Evolutionary conservation across 176 grass and related monocot species (phyloP).

Genomic region (Eleusine coracana): DNA sequence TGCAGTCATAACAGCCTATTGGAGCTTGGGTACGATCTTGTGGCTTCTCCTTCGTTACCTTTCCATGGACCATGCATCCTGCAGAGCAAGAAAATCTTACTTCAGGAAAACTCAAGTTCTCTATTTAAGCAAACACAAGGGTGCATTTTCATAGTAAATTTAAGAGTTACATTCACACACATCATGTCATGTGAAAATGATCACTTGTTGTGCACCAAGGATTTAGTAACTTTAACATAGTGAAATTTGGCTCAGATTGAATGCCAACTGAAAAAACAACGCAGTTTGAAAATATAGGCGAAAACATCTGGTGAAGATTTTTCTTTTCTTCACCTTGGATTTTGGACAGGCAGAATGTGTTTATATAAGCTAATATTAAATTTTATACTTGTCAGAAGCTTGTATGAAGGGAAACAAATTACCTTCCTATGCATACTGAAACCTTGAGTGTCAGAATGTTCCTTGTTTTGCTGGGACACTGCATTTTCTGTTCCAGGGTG

Average conservation of each 20-base stretch:
- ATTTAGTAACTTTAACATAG: background rate
- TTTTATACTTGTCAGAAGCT: background rate
- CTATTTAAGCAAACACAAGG: background rate
- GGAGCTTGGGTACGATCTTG: conserved; percentile 5
- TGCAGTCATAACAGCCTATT: conserved; percentile 4
- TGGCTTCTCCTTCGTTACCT: conserved; percentile 19
- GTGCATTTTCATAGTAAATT: background rate
- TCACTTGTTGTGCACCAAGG: background rate
- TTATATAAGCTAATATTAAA: background rate
- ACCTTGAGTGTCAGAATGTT: conserved; percentile 45
- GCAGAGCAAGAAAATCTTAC: conserved; percentile 1
- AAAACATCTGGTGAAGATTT: background rate
- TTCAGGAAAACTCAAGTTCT: background rate
- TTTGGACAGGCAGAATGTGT: background rate
- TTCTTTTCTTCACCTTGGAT: background rate
- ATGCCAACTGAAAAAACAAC: background rate
- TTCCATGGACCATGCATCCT: conserved; percentile 41
- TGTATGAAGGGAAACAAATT: conserved; percentile 16
- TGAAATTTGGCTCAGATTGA: background rate
- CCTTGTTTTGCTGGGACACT: conserved; percentile 23
- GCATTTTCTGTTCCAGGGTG: conserved; percentile 8
- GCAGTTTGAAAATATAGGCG: background rate
- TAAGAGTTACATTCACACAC: background rate
- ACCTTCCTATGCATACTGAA: conserved; percentile 55
- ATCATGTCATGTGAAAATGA: background rate